Evolutionary conservation across 495 filamentous ascomycete species (phyloP).

Genomic region (Aspergillus leporis): DNA sequence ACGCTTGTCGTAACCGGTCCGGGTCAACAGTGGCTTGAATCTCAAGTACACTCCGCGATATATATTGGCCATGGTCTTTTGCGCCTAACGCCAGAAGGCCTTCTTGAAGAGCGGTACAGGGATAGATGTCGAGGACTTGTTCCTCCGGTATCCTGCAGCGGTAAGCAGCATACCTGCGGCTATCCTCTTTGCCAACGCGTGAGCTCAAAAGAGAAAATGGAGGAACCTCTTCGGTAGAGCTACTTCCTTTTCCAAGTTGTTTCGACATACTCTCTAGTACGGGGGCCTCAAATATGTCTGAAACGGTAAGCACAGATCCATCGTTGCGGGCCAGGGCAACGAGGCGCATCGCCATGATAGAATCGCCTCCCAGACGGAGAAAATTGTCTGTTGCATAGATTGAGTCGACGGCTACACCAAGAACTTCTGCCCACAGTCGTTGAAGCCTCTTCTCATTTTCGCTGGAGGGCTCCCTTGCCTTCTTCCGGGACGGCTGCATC

Average conservation of each 20-base stretch:
- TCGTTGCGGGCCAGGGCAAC: slow-evolving; percentile 28
- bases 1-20: slow-evolving; percentile 44
- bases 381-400: slow-evolving; percentile 31
- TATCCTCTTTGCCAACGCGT: too few relatives aligned
- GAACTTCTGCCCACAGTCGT: slow-evolving; percentile 16
- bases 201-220: slow-evolving; percentile 1
- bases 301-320: slow-evolving; percentile 31
- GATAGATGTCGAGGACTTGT: slow-evolving; percentile 41
- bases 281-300: slow-evolving; percentile 16
- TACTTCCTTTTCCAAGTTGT: neutral
- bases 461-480: too few relatives aligned
- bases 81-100: slow-evolving; percentile 43
- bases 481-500: too few relatives aligned
- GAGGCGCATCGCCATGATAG: slow-evolving; percentile 36
- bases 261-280: neutral
- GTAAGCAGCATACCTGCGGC: too few relatives aligned
- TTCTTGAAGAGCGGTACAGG: slow-evolving; percentile 54
- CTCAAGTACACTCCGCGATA: slow-evolving; percentile 30
- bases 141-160: too few relatives aligned
- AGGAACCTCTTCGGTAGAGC: neutral
- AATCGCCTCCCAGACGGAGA: slow-evolving; percentile 40
- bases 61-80: slow-evolving; percentile 31
- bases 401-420: slow-evolving; percentile 5
- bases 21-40: slow-evolving; percentile 37
- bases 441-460: neutral